phyloP scores from a whole-genome alignment of 305 asterid genomes.

The Caryopteris hybrid region DNA sequence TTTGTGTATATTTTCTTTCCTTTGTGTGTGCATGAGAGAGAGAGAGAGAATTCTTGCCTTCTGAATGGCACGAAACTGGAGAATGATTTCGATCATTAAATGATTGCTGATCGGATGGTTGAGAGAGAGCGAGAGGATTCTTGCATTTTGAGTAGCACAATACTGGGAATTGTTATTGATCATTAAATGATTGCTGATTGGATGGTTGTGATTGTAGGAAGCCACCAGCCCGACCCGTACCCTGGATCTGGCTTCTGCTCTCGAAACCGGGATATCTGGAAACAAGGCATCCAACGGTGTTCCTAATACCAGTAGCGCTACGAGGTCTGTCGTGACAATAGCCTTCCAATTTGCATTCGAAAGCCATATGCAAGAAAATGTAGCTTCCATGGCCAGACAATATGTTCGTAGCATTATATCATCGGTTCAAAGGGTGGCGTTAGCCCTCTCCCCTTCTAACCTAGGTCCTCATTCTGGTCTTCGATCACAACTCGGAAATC shows the following conservation, averaged over 20 bases:
- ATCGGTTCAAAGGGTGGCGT: conserved; percentile 89
- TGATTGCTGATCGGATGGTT: too few relatives aligned
- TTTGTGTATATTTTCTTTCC: neutral
- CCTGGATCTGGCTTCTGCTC: conserved; percentile 95
- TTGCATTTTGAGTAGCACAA: too few relatives aligned
- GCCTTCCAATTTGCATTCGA: conserved; percentile 91
- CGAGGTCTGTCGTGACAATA: conserved; percentile 86
- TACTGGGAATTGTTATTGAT: neutral
- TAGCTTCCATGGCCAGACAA: conserved; percentile 84
- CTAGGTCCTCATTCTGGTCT: conserved; percentile 61
- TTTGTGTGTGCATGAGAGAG: too few relatives aligned
- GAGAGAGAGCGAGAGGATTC: too few relatives aligned
- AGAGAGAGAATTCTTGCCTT: too few relatives aligned
- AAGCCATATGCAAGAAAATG: conserved; percentile 88
- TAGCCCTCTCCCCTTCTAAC: conserved; percentile 82
- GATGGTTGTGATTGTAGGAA: conserved; percentile 41
- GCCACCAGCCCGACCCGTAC: conserved; percentile 87
- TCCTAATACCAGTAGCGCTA: conserved; percentile 29
- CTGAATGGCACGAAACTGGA: neutral
- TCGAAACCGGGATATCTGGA: conserved; percentile 72
- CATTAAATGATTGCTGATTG: neutral
- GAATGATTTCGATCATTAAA: too few relatives aligned
- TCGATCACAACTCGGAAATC: conserved; percentile 70
- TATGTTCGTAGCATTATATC: conserved; percentile 89
- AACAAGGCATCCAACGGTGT: conserved; percentile 42